Base-by-base conservation (phyloP, 225 moss, liverwort and hornwort genomes). In the Rhytidiadelphus loreus region DNA sequence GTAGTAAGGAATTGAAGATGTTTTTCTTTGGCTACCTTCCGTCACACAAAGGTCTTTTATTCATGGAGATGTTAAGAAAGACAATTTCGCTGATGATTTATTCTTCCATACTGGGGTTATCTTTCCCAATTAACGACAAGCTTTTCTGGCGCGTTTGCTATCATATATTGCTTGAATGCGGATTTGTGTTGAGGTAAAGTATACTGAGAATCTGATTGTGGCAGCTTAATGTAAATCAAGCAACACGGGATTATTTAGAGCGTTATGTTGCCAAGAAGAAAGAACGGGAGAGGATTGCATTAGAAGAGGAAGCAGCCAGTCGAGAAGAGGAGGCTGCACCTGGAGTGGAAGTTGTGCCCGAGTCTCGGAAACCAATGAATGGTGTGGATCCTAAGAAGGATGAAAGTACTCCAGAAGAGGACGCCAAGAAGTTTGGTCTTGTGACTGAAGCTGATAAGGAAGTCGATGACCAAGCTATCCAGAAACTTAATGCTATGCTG, bases 211-310 rank as follows among this genome's bases (percentile, higher is more conserved):
- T 87, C 57, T 92, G 62, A 79, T 90, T 83, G 74, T 93, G 88
- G 93, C 93, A 98, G 98, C 94, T 98, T 80, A 98, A 98, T 90
- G 97, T 98, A 43, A 98, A 97, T 89, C 98, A 98, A 95, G 97
- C 97, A 75, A 98, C 98, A 58, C 95, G 97, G 80, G 98, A 98
- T 25, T 98, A 98, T 77, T 89, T 98, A 83, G 98, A 97, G 92
- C 96, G 98, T 33, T 98, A 98, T 84, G 98, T 98, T 65, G 86
- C 89, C 44, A 98, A 94, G 93, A 98, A 97, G 93, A 98, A 96
- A 81, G 98, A 97, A 91, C 93, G 96, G 37, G 97, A 98, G 90
- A 96, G 95, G 89, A 91, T 97, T 56, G 91, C 95, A 52, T 87
- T 94, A 81, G 95, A 96, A 91, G 93, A 95, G 85, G 95, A 94